Evolutionary conservation across 257 asterid species (phyloP).

Genomic region (Plantago major): DNA sequence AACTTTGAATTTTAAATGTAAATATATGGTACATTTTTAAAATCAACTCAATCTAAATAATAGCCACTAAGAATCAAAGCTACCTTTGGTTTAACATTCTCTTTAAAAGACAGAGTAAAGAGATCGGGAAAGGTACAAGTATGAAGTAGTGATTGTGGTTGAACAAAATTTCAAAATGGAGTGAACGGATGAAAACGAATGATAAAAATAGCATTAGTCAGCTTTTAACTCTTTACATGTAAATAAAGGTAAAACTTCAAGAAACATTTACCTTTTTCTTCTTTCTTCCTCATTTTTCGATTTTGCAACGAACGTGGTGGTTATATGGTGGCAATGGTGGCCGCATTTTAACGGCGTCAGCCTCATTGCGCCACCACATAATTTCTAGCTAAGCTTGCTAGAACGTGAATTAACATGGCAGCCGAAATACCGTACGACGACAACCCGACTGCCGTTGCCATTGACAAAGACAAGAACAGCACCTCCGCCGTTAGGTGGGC

Average conservation of each 20-base stretch:
- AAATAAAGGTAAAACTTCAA: background rate
- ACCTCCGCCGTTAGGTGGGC: slow-evolving; percentile 59
- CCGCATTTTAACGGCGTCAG: slow-evolving; percentile 15
- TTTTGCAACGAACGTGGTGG: slow-evolving; percentile 25
- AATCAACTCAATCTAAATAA: too few relatives aligned
- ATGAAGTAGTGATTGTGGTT: too few relatives aligned
- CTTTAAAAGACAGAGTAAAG: too few relatives aligned
- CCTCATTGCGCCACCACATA: slow-evolving; percentile 34
- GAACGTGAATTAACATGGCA: slow-evolving; percentile 11
- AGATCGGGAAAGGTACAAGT: too few relatives aligned
- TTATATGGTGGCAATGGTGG: slow-evolving; percentile 8
- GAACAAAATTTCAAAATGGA: background rate
- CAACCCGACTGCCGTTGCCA: slow-evolving; percentile 47
- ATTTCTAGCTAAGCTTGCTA: too few relatives aligned
- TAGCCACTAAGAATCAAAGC: too few relatives aligned
- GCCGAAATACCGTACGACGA: slow-evolving; percentile 18
- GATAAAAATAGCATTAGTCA: slow-evolving; percentile 24
- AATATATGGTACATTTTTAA: too few relatives aligned
- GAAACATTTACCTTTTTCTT: background rate
- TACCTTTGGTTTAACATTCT: too few relatives aligned
- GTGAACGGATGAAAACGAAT: slow-evolving; percentile 13
- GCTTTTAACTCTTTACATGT: background rate
- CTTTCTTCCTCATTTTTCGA: slow-evolving; percentile 7
- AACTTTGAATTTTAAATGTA: too few relatives aligned
- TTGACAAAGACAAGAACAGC: slow-evolving; percentile 59